Base-by-base conservation (phyloP, 208 protist species). In the Leishmania amazonensis region DNA sequence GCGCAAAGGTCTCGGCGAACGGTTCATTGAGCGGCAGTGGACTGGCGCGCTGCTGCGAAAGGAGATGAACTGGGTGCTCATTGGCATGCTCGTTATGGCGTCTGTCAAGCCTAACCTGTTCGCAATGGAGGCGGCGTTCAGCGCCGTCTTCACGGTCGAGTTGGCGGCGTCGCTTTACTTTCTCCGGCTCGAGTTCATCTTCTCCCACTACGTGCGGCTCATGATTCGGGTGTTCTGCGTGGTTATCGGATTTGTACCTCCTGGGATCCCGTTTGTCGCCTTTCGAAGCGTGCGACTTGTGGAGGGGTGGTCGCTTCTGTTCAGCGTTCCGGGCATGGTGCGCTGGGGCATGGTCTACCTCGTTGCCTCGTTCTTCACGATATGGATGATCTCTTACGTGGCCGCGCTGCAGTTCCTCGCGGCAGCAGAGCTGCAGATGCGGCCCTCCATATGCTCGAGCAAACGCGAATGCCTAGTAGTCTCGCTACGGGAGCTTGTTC, bases 311-410 rank as follows among this genome's bases (percentile, higher is more conserved):
- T 94, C 93, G n/a, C 85, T 73, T 72, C 45, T 95, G 21, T 94
- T 93, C 79, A 85, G 81, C 47, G 77, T 96, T 31, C 83, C 89
- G 67, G 90, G 93, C 47, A 92, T 96, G 90, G 85, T 91, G 65
- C 82, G 85, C 40, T 96, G 91, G 88, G 85, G 85, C 24, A 47
- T 94, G 47, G 42, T 89, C n/a, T 93, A 94, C 87, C 81, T 86
- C 49, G 47, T 92, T 17, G 54, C 93, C 4, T 86, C 87, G 4
- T 86, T 95, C 54, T 38, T 90, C 1, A 94, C 87, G 1, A 83
- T 95, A 24, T 96, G 90, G 90, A 95, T 95, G 91, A 89, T 95
- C 53, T 70, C 86, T 6, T 96, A 94, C 76, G 91, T 96, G 62
- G 89, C 91, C 47, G 84, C 90, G 9, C 83, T 92, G 54, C 90